Base-by-base conservation (phyloP, 1,284 basidiomycete genomes). In the Apiotrichum porosum region DNA sequence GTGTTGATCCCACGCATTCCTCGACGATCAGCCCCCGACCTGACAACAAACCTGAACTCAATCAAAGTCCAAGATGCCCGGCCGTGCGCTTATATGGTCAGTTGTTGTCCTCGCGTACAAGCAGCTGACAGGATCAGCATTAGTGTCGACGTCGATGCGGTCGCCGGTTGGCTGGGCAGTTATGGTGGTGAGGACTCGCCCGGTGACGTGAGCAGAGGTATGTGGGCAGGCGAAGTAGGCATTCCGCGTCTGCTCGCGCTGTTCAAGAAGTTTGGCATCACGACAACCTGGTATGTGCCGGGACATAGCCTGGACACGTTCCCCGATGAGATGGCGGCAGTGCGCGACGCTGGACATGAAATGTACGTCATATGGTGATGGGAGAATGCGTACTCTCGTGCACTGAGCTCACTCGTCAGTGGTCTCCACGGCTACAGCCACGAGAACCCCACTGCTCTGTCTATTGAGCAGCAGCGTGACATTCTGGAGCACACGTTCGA, bases 371-470 rank as follows among this genome's bases (percentile, higher is more conserved):
- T 3, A 21, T 9, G 14, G 10, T 4, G 23, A 32, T 19, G 10
- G 3, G 9, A 9, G 35, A 14, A 19, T 35, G 34, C 3, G 17
- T 19, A 9, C 17, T 5, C 15, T n/a, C 22, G 13, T 37, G 17
- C 15, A 6, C 14, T 3, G 22, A 24, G 15, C 34, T 36, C 23
- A 19, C n/a, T 15, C 24, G 17, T 1, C 21, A 69, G 67, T 46
- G 84, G 84, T 2, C 78, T 86, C 6, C 83, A 85, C 54, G 84
- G 84, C 0, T 86, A 86, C 65, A 84, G 83, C 1, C 84, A 86
- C 65, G 84, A 84, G 79, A 86, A 85, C 65, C 85, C 84, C 0
- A 75, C 76, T 1, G 66, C 79, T 4, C 78, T 88, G 78, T 78
- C 76, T 1, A 54, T 81, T 1, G 75, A 83, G 53, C 85, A 88